These are phyloP conservation scores for Aspergillus ustus DNA, from an alignment of 2,329 filamentous ascomycete species.

Conservation along the genomic window DNA sequence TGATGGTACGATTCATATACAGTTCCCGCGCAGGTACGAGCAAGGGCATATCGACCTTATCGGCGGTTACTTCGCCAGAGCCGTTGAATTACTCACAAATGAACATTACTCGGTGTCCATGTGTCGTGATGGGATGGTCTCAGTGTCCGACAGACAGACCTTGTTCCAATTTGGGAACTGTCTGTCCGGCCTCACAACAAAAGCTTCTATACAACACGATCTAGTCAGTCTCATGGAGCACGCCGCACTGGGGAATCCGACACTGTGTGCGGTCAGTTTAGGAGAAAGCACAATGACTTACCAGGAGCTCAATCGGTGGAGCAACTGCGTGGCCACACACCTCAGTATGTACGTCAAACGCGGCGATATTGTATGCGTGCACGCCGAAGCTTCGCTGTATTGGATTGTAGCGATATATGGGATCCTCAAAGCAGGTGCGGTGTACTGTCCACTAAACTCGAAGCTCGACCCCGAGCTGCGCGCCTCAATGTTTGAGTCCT, in stretches of 20 bases:
- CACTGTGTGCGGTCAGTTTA: too few species aligned
- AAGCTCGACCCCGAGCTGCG: slow-evolving; percentile 7
- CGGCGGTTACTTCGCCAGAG: not conserved
- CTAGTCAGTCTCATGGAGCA: too few species aligned
- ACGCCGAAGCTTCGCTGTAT: slow-evolving; percentile 24
- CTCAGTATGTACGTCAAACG: slow-evolving; percentile 4
- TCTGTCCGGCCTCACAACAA: not conserved
- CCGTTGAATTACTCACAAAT: not conserved
- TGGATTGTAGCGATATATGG: slow-evolving; percentile 19
- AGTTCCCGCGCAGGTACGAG: not conserved
- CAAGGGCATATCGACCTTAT: slow-evolving; percentile 3
- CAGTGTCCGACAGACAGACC: not conserved
- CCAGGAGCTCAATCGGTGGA: not conserved
- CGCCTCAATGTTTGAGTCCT: not conserved
- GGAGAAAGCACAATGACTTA: slow-evolving; percentile 12
- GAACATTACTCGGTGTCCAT: not conserved
- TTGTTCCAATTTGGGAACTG: slow-evolving; percentile 10
- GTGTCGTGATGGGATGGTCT: slow-evolving; percentile 1
- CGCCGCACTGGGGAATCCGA: too few species aligned
- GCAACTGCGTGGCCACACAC: slow-evolving; percentile 8
- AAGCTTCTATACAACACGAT: not conserved
- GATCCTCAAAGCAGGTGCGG: slow-evolving; percentile 12
- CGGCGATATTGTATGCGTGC: slow-evolving; percentile 15
- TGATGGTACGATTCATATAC: slow-evolving; percentile 3
- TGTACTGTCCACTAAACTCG: slow-evolving; percentile 30